Base-by-base conservation (phyloP, 305 asterid species). In the Plantago lanceolata region DNA sequence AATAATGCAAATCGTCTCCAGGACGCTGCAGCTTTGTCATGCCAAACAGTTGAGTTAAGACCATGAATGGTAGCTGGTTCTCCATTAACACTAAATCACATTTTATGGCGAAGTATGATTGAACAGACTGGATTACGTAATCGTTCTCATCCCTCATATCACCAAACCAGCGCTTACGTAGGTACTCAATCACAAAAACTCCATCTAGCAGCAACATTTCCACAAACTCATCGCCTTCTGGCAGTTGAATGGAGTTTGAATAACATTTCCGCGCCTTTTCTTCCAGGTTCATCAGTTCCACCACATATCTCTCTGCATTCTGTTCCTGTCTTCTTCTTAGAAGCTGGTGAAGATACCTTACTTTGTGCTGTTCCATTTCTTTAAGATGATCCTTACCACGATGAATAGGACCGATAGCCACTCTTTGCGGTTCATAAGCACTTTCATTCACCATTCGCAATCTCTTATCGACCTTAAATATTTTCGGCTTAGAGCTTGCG, bases 351-450 rank as follows among this genome's bases (percentile, higher is more conserved):
- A 78, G 65, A 71, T 71, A 75, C 64, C 61, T 51, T 50, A 63
- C 16, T 21, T 79, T 79, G 60, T 72, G 80, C 54, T 64, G 74
- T 56, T 75, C 66, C 68, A 78, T 69, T 18, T 69, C 61, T 65
- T 60, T 59, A 12, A 69, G 68, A n/a, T 69, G 55, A 11, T 55
- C 37, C 56, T 58, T 71, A 20, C 61, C 61, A 21, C 40, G 76
- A 71, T 78, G 80, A 29, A 65, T 51, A 8, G 79, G 83, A 28
- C 83, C 79, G 0, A 78, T 57, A 3, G 83, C 66, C 15, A 78
- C 26, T 53, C 66, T 6, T 48, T 59, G 59, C 15, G 77, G 80
- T 20, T 37, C 74, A 21, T 60, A 68, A 16, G 66, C 67, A 19
- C 71, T 69, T 52, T 52, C 66, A 19, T 71, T 68, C 21, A 6